A percentile compares a stretch with the other conserved stretches of the same genome.
phyloP scores from a whole-genome alignment of 2,329 filamentous ascomycete species.

The Colletotrichum costaricense region DNA sequence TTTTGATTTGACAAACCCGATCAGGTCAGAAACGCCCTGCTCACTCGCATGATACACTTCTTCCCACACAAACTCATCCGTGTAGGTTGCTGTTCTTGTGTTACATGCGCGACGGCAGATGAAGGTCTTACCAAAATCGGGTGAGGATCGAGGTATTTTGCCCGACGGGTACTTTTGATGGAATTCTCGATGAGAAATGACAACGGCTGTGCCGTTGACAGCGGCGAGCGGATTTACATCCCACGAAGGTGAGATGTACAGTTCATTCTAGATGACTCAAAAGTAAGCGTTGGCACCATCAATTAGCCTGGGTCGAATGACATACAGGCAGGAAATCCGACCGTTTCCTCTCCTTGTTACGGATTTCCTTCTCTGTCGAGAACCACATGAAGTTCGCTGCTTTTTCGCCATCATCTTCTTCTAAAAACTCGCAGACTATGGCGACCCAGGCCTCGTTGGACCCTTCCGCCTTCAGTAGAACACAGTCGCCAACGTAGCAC shows the following conservation, averaged over 20 bases:
- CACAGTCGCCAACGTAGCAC: constrained; percentile 83
- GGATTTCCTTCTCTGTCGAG: constrained; percentile 88
- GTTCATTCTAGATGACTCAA: constrained; percentile 74
- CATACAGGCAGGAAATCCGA: constrained; percentile 78
- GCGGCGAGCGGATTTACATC: constrained; percentile 89
- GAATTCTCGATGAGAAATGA: constrained; percentile 81
- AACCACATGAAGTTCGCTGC: constrained; percentile 96
- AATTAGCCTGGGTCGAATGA: constrained; percentile 1
- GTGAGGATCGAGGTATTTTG: constrained; percentile 76
- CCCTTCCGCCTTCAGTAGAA: constrained; percentile 89
- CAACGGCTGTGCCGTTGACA: constrained; percentile 88
- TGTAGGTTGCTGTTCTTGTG: constrained; percentile 88
- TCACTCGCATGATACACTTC: constrained; percentile 77
- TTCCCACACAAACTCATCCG: constrained; percentile 93
- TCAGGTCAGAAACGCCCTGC: constrained; percentile 73
- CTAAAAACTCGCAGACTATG: constrained; percentile 84
- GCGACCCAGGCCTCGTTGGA: constrained; percentile 92
- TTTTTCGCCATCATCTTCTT: constrained; percentile 81
- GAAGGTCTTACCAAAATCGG: constrained; percentile 86
- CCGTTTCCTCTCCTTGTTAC: constrained; percentile 84
- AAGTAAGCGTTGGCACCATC: not conserved
- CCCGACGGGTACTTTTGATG: constrained; percentile 77
- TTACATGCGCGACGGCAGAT: constrained; percentile 92
- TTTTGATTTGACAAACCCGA: constrained; percentile 74
- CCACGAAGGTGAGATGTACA: constrained; percentile 89